phyloP scores from a whole-genome alignment of 2,329 filamentous ascomycete genomes.

The Aaosphaeria arxii region DNA sequence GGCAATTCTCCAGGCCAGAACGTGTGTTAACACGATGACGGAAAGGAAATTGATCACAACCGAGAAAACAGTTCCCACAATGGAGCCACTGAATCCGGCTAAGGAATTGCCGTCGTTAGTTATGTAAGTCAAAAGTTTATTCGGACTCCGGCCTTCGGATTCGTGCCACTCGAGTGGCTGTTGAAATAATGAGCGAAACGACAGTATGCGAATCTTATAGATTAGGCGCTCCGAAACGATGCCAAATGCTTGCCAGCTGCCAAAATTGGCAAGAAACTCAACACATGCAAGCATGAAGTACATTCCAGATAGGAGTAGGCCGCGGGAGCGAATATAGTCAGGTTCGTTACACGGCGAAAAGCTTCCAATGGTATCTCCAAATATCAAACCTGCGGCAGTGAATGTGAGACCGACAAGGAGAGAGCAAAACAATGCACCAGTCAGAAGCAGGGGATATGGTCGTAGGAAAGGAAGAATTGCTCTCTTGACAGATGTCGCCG shows the following conservation, averaged over 20 bases:
- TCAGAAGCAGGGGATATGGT: constrained; percentile 44
- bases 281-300: constrained; percentile 61
- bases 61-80: constrained; percentile 67
- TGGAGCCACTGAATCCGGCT: constrained; percentile 66
- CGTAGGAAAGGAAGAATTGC: constrained; percentile 40
- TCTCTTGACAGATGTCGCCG: constrained; percentile 21
- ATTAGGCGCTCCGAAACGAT: constrained; percentile 63
- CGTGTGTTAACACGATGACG: constrained; percentile 66
- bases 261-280: constrained; percentile 60
- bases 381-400: constrained; percentile 57
- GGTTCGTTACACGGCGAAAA: constrained; percentile 54
- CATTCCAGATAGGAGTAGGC: constrained; percentile 55
- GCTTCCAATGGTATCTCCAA: constrained; percentile 58
- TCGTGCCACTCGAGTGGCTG: constrained; percentile 72
- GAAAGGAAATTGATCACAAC: constrained; percentile 66
- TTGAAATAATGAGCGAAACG: constrained; percentile 62
- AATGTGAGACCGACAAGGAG: constrained; percentile 57
- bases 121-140: constrained; percentile 63
- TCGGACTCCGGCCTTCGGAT: constrained; percentile 59
- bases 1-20: constrained; percentile 74
- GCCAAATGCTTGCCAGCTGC: constrained; percentile 58
- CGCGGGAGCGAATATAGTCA: constrained; percentile 47
- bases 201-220: constrained; percentile 61
- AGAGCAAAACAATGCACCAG: constrained; percentile 51
- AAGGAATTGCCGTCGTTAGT: constrained; percentile 67